Percentiles rank a stretch among this genome's conserved stretches.
These are phyloP conservation scores for Isoetes taiwanensis DNA, from an alignment of 75 land plant genomes.

Conservation along the genomic window DNA sequence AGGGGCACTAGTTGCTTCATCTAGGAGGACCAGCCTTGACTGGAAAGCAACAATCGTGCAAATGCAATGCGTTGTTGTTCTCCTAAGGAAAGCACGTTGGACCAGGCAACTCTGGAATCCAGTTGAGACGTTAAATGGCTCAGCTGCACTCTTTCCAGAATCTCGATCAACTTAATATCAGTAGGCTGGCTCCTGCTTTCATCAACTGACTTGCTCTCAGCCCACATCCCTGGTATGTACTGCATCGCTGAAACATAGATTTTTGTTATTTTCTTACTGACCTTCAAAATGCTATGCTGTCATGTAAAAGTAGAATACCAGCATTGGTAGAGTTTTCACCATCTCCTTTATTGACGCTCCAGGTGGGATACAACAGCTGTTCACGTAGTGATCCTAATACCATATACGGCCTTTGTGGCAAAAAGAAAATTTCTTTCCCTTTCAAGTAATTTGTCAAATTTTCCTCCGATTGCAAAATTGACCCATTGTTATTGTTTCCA, in stretches of 20 bases:
- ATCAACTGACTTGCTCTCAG: too few species aligned
- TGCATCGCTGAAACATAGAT: too few species aligned
- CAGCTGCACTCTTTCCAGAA: conserved; percentile 50
- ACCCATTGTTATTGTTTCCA: neutral
- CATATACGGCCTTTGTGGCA: conserved; percentile 98
- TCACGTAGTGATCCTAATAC: conserved; percentile 85
- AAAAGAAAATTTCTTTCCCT: conserved; percentile 47
- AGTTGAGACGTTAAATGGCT: conserved; percentile 60
- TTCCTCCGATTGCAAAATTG: neutral
- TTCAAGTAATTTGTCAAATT: conserved; percentile 1
- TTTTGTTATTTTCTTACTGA: too few species aligned
- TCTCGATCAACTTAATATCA: conserved; percentile 39
- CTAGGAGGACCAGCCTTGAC: conserved; percentile 65
- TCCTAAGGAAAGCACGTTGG: conserved; percentile 91
- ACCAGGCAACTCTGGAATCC: conserved; percentile 69
- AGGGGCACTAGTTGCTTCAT: conserved; percentile 96
- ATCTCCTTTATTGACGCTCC: conserved; percentile 42
- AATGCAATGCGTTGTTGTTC: conserved; percentile 98
- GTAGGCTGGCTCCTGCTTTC: conserved; percentile 29
- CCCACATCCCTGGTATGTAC: too few species aligned
- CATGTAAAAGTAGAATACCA: neutral
- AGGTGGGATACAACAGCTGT: conserved; percentile 91
- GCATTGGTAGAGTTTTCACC: conserved; percentile 6
- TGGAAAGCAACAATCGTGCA: conserved; percentile 83
- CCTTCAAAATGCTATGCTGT: too few species aligned